phyloP scores from a whole-genome alignment of 179 eudicot species.

The Sideroxylon spinosum region DNA sequence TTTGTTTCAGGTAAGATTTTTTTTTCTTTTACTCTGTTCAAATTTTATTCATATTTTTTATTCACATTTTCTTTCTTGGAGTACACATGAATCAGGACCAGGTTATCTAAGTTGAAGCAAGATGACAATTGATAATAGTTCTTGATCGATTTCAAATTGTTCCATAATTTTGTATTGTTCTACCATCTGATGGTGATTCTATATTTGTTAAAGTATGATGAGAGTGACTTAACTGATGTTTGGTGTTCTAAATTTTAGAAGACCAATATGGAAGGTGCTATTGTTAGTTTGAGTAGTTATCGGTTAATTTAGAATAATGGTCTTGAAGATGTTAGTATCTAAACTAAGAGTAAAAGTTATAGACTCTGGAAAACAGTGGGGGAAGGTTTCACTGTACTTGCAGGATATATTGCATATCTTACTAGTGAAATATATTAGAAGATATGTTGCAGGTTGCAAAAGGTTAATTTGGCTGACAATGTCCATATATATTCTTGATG shows the following conservation, averaged over 20 bases:
- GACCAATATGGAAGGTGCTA: not conserved
- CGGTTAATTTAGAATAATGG: not conserved
- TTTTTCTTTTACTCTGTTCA: not conserved
- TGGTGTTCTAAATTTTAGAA: not conserved
- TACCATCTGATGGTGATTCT: not conserved
- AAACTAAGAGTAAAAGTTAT: not conserved
- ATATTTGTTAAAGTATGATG: not conserved
- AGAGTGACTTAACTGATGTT: not conserved
- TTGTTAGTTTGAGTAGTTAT: not conserved
- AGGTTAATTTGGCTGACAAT: not conserved
- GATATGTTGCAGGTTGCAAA: not conserved
- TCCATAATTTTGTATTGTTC: not conserved
- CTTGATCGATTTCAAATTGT: not conserved
- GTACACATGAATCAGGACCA: not conserved
- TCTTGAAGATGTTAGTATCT: not conserved
- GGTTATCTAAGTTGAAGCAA: not conserved
- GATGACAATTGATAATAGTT: not conserved
- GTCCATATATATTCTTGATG: not conserved
- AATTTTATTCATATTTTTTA: not conserved
- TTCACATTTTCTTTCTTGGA: not conserved
- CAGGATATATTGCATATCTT: not conserved
- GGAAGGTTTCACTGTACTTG: not conserved
- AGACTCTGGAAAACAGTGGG: not conserved
- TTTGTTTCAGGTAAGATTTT: slow-evolving; percentile 59
- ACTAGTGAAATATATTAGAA: not conserved